These are phyloP conservation scores for Venturia oleaginea DNA, from an alignment of 2,329 filamentous ascomycete species.

Conservation along the genomic window DNA sequence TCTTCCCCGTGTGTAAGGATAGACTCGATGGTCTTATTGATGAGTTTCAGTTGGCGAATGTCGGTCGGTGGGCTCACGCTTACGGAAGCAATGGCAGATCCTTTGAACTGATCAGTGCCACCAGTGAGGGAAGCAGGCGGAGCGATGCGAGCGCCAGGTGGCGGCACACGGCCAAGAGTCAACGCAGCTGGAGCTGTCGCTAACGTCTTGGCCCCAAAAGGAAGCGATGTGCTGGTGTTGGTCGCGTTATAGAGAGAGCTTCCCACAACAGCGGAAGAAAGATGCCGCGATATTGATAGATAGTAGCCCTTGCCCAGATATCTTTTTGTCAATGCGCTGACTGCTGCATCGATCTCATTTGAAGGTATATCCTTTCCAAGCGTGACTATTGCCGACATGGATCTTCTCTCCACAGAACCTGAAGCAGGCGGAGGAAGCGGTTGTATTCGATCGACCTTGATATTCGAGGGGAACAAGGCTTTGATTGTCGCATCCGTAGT, in stretches of 20 bases:
- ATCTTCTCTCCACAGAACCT: conserved; percentile 54
- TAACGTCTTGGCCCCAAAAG: conserved; percentile 67
- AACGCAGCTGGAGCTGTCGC: conserved; percentile 29
- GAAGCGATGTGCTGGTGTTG: conserved; percentile 48
- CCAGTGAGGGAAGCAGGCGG: conserved; percentile 46
- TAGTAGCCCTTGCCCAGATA: conserved; percentile 82
- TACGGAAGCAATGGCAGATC: conserved; percentile 18
- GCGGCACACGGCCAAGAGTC: conserved; percentile 39
- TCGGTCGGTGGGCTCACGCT: conserved; percentile 62
- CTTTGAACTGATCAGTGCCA: not conserved
- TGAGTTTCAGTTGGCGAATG: conserved; percentile 68
- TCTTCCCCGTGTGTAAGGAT: conserved; percentile 73
- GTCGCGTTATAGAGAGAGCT: conserved; percentile 35
- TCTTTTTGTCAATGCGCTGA: conserved; percentile 69
- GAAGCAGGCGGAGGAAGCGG: conserved; percentile 51
- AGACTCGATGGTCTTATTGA: conserved; percentile 79
- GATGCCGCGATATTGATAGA: conserved; percentile 68
- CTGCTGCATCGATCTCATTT: conserved; percentile 71
- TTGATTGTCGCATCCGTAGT: conserved; percentile 43
- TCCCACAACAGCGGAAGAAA: conserved; percentile 61
- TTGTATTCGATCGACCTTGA: conserved; percentile 65
- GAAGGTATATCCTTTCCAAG: conserved; percentile 71
- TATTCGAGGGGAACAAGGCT: conserved; percentile 39
- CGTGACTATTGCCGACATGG: conserved; percentile 69
- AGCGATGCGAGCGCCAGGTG: conserved; percentile 53